These are phyloP conservation scores for Fomitiporia mediterranea DNA, from an alignment of 1,284 basidiomycete species.

Conservation along the genomic window DNA sequence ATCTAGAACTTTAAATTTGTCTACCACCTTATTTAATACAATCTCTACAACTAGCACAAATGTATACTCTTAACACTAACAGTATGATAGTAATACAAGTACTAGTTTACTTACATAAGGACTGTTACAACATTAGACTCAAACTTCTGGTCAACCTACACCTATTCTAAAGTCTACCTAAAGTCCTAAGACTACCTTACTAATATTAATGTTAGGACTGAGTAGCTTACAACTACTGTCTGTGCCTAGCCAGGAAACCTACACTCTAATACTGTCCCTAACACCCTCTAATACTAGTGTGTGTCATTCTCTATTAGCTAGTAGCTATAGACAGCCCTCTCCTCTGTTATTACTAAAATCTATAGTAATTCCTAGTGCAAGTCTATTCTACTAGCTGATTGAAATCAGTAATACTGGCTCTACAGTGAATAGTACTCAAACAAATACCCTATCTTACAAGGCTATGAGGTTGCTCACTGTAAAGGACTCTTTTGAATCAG, in stretches of 20 bases:
- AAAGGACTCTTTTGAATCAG: no score
- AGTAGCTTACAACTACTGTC: not conserved
- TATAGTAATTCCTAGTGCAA: not conserved
- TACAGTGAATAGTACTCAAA: not conserved
- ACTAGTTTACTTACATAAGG: not conserved
- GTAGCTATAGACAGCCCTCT: not conserved
- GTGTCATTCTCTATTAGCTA: not conserved
- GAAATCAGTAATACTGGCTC: not conserved
- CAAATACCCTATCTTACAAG: not conserved
- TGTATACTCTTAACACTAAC: not conserved
- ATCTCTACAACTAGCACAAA: not conserved
- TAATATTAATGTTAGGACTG: not conserved
- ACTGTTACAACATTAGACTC: not conserved
- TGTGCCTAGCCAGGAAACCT: not conserved
- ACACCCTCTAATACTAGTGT: not conserved
- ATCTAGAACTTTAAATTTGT: not conserved
- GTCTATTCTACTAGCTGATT: constrained; percentile 13
- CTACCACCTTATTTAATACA: no score
- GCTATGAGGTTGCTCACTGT: not conserved
- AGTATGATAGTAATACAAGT: constrained; percentile 15
- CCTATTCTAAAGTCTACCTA: no score
- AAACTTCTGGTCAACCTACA: not conserved
- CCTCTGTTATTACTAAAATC: not conserved
- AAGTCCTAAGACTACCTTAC: constrained; percentile 6
- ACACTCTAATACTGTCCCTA: not conserved